Evolutionary conservation across 1,284 basidiomycete species (phyloP).

Genomic region (Melanopsichium pennsylvanicum): DNA sequence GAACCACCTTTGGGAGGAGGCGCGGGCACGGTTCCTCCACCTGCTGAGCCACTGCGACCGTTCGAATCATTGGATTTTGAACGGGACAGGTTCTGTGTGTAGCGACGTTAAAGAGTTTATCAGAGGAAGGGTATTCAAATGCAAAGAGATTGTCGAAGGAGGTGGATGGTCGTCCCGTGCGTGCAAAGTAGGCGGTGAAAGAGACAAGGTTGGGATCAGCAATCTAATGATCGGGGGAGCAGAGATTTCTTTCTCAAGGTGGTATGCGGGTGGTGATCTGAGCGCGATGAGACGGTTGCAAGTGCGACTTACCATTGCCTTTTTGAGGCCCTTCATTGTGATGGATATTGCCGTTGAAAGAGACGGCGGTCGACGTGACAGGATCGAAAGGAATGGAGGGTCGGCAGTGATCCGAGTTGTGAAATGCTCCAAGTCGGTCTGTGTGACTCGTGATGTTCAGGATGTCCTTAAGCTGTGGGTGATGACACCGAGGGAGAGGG

Average conservation of each 20-base stretch:
- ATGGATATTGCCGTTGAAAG: not conserved
- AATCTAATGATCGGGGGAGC: not conserved
- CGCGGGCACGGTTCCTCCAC: constrained; percentile 43
- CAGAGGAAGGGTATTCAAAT: not conserved
- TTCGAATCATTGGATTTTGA: constrained; percentile 58
- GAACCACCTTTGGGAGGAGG: constrained; percentile 58
- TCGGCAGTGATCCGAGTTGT: not conserved
- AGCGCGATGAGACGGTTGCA: not conserved
- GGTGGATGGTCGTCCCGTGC: not conserved
- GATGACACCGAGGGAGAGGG: too few species aligned
- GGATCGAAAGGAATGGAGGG: too few species aligned
- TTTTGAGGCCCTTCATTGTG: constrained; percentile 65
- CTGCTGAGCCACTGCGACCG: constrained; percentile 46
- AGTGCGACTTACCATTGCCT: constrained; percentile 62
- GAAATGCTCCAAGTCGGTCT: not conserved
- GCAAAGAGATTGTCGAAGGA: not conserved
- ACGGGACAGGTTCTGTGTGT: constrained; percentile 58
- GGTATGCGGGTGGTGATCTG: not conserved
- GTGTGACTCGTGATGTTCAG: not conserved
- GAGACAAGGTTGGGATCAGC: not conserved
- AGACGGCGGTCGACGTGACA: not conserved
- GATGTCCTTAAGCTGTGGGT: too few species aligned
- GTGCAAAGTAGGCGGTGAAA: too few species aligned
- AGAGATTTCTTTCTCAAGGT: not conserved
- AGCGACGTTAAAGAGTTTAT: not conserved